Conservation (phyloP, 192 early-diverging fungal species). For the Dissophora globulifera region DNA sequence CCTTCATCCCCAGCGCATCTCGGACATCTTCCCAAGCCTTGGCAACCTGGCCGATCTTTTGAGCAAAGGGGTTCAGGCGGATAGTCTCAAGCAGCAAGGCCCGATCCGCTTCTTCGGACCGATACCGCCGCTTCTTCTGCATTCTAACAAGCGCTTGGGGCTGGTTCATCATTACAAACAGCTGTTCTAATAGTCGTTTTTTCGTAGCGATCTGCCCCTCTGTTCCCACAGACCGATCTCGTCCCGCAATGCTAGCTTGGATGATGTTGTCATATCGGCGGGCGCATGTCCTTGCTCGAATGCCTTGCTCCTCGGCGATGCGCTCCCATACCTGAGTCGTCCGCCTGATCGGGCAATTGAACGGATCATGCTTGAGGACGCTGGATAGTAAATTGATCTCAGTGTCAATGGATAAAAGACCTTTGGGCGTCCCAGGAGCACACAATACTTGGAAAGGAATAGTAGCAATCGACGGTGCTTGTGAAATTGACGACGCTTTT, state of each 20-base stretch:
- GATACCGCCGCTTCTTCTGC: slow-evolving; percentile 50
- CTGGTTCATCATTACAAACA: slow-evolving; percentile 50
- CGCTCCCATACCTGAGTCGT: slow-evolving; percentile 49
- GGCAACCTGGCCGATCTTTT: slow-evolving; percentile 45
- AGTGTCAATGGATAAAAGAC: slow-evolving; percentile 31
- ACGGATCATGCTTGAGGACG: slow-evolving; percentile 43
- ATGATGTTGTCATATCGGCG: slow-evolving; percentile 49
- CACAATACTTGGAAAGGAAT: slow-evolving; percentile 3
- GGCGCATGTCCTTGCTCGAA: slow-evolving; percentile 41
- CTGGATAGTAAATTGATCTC: slow-evolving; percentile 28
- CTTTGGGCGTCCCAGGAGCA: slow-evolving; percentile 29
- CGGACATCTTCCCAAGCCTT: slow-evolving; percentile 50
- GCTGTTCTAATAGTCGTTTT: slow-evolving; percentile 31
- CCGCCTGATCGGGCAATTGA: slow-evolving; percentile 45
- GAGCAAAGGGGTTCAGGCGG: slow-evolving; percentile 41
- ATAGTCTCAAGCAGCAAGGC: slow-evolving; percentile 34
- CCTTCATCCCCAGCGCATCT: slow-evolving; percentile 44
- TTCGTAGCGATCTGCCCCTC: slow-evolving; percentile 41
- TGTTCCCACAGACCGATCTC: slow-evolving; percentile 24
- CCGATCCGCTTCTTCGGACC: slow-evolving; percentile 41
- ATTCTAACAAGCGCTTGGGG: slow-evolving; percentile 44
- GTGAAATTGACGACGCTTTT: too few relatives aligned
- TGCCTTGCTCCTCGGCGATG: slow-evolving; percentile 40
- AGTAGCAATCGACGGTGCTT: background rate
- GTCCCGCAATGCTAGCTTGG: slow-evolving; percentile 39